phyloP scores from a whole-genome alignment of 2,329 filamentous ascomycete genomes.

The Colletotrichum tamarilloi region DNA sequence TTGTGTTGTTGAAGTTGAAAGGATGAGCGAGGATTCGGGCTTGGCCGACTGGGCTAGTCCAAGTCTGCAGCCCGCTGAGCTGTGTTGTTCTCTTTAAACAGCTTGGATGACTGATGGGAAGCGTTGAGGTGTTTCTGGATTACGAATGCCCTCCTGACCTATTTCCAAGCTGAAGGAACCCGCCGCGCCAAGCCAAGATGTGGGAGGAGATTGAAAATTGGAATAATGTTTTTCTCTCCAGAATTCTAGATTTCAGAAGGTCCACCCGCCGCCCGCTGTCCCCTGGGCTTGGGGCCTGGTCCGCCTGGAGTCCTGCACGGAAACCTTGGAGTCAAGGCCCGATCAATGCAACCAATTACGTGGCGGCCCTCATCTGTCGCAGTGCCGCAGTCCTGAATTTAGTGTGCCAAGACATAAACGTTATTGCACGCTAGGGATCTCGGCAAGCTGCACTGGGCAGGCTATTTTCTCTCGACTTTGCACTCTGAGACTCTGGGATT shows the following conservation, averaged over 20 bases:
- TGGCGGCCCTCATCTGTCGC: neutral
- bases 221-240: neutral
- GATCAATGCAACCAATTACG: conserved; percentile 5
- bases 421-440: neutral
- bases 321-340: neutral
- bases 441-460: neutral
- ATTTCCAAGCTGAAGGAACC: neutral
- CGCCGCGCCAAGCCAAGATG: neutral
- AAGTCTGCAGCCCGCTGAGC: neutral
- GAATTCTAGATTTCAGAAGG: neutral
- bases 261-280: neutral
- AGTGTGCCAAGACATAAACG: conserved; percentile 10
- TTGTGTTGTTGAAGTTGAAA: neutral
- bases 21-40: neutral
- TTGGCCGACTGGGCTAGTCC: neutral
- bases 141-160: neutral
- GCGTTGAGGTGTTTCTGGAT: neutral
- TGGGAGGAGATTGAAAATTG: neutral
- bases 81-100: neutral
- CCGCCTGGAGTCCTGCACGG: neutral
- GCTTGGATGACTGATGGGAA: neutral
- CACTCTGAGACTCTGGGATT: neutral
- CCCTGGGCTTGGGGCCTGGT: too few species aligned
- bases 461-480: neutral
- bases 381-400: conserved; percentile 6